These are phyloP conservation scores for Pascua sp. DNA, from an alignment of 1,284 basidiomycete species.

Conservation along the genomic window DNA sequence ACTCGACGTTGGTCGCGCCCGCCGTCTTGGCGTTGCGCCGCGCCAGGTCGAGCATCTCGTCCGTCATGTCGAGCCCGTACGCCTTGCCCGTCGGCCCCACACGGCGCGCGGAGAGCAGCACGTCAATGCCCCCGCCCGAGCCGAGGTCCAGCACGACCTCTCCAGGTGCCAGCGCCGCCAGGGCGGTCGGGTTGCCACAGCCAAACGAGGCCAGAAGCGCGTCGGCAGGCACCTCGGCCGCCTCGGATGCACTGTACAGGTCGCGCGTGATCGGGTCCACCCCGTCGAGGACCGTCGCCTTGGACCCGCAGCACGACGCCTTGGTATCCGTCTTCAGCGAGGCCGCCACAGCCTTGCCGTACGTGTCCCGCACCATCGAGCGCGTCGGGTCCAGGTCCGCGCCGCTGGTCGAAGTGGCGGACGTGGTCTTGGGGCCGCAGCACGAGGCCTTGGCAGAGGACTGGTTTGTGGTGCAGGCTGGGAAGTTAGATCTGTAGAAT, in stretches of 20 bases:
- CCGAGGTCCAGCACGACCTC: conserved; percentile 59
- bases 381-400: conserved; percentile 2
- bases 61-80: conserved; percentile 57
- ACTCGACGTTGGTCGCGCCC: conserved; percentile 52
- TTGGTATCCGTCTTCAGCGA: not conserved
- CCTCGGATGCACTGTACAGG: conserved; percentile 16
- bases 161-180: conserved; percentile 47
- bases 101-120: conserved; percentile 55
- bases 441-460: too few species aligned
- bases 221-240: conserved; percentile 13
- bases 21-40: conserved; percentile 53
- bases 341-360: not conserved
- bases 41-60: conserved; percentile 19
- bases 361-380: conserved; percentile 13
- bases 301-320: conserved; percentile 17
- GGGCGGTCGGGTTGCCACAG: conserved; percentile 22
- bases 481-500: too few species aligned
- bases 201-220: conserved; percentile 20
- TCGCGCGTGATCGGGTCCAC: conserved; percentile 20
- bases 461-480: too few species aligned
- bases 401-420: too few species aligned
- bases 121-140: conserved; percentile 57
- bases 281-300: conserved; percentile 6
- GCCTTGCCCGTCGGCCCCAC: conserved; percentile 55
- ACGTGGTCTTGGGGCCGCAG: too few species aligned